Evolutionary conservation across 345 rosid species (phyloP).

Genomic region (Abelmoschus esculentus): DNA sequence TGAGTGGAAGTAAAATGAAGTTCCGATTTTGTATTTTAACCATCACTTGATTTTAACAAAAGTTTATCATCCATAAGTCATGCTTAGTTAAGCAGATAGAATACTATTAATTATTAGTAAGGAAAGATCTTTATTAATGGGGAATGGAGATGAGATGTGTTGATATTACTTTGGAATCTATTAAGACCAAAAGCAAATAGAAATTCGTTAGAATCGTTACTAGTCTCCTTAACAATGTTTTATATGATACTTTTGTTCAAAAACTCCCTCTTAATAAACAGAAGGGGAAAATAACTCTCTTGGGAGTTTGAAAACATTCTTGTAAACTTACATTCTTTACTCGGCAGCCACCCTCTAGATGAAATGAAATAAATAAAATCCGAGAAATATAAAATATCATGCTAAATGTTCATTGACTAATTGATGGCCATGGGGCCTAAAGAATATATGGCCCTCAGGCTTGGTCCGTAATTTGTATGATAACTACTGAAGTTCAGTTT

Average conservation of each 20-base stretch:
- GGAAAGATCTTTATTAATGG: not conserved
- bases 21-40: not conserved
- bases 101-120: not conserved
- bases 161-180: not conserved
- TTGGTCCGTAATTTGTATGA: not conserved
- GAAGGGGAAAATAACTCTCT: not conserved
- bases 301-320: not conserved
- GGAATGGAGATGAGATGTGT: not conserved
- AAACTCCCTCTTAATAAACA: not conserved
- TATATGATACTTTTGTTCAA: not conserved
- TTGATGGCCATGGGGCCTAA: not conserved
- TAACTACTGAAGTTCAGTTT: not conserved
- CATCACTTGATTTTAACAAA: not conserved
- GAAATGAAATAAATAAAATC: not conserved
- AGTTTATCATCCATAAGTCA: not conserved
- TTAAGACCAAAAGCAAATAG: not conserved
- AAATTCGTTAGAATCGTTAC: not conserved
- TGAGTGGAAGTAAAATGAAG: slow-evolving; percentile 17
- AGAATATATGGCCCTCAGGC: not conserved
- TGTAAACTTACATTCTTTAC: not conserved
- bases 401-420: not conserved
- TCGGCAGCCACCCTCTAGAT: not conserved
- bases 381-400: not conserved
- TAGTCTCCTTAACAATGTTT: not conserved
- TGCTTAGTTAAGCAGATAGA: slow-evolving; percentile 2